A percentile compares a stretch with the other conserved stretches of the same genome.
phyloP scores from a whole-genome alignment of 2,329 filamentous ascomycete genomes.

The Rugonectria rugulosa region DNA sequence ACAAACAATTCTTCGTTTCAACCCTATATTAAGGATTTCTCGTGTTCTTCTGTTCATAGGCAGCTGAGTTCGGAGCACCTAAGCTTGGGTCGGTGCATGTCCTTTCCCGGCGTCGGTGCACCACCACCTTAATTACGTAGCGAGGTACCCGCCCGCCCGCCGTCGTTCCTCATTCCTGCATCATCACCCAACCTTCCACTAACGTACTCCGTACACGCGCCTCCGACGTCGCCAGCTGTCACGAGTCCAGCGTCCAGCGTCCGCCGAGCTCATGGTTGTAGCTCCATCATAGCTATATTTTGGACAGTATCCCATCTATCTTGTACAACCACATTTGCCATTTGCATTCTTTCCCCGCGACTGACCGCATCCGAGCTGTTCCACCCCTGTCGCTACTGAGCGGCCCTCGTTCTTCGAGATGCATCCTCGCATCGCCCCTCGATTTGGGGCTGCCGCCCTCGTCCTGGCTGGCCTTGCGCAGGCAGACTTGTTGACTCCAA shows the following conservation, averaged over 20 bases:
- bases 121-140: slow-evolving; percentile 1
- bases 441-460: slow-evolving; percentile 42
- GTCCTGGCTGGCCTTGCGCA: slow-evolving; percentile 38
- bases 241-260: neutral
- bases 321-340: slow-evolving; percentile 18
- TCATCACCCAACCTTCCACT: slow-evolving; percentile 10
- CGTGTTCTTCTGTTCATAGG: neutral
- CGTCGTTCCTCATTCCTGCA: slow-evolving; percentile 8
- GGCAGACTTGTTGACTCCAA: slow-evolving; percentile 55
- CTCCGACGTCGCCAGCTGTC: neutral
- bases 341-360: slow-evolving; percentile 4
- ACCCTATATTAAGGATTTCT: too few relatives aligned
- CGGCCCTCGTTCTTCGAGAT: slow-evolving; percentile 37
- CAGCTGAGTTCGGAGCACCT: slow-evolving; percentile 21
- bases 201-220: slow-evolving; percentile 7
- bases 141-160: slow-evolving; percentile 5
- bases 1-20: too few relatives aligned
- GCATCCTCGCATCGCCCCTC: slow-evolving; percentile 43
- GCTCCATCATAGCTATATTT: neutral
- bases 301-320: slow-evolving; percentile 19
- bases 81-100: too few relatives aligned
- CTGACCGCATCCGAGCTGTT: slow-evolving; percentile 15
- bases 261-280: neutral
- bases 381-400: slow-evolving; percentile 23
- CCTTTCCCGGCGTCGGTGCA: slow-evolving; percentile 22